Percentiles rank a stretch among this genome's conserved stretches.
Evolutionary conservation across 2,329 filamentous ascomycete genomes (phyloP).

Genomic region (Penicillium sp.): DNA sequence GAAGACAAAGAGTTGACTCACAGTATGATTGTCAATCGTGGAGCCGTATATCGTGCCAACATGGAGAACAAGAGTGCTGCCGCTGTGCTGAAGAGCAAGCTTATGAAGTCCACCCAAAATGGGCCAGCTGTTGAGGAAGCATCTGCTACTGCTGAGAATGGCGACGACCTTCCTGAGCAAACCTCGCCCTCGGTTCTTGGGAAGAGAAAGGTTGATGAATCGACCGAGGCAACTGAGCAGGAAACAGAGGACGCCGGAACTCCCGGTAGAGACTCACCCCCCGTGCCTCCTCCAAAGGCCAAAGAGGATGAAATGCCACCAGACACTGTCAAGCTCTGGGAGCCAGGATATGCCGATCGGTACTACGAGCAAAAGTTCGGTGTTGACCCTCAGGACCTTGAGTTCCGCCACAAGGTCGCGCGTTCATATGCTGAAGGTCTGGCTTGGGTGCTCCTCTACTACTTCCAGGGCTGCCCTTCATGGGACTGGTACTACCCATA

Average conservation of each 20-base stretch:
- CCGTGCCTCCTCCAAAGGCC: constrained; percentile 52
- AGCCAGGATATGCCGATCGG: constrained; percentile 89
- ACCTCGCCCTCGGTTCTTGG: constrained; percentile 38
- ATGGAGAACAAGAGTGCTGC: constrained; percentile 93
- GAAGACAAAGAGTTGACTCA: constrained; percentile 70
- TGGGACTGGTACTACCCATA: constrained; percentile 99
- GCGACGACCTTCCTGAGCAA: constrained; percentile 27
- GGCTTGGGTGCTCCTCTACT: constrained; percentile 93
- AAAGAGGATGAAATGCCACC: constrained; percentile 64
- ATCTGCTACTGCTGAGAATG: constrained; percentile 27
- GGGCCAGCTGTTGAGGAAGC: constrained; percentile 24
- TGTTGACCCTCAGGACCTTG: constrained; percentile 75
- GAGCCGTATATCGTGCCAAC: constrained; percentile 67
- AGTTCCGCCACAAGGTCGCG: constrained; percentile 86
- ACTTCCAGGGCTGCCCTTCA: constrained; percentile 96
- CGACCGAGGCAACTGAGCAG: constrained; percentile 49
- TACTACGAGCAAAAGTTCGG: constrained; percentile 98
- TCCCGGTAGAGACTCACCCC: constrained; percentile 61
- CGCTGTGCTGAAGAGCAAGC: constrained; percentile 77
- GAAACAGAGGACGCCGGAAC: constrained; percentile 53
- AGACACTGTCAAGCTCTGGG: constrained; percentile 90
- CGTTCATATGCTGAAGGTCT: constrained; percentile 92
- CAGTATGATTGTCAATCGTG: constrained; percentile 81
- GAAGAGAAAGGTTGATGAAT: constrained; percentile 68
- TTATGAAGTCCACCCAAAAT: constrained; percentile 54